Base-by-base conservation (phyloP, 768 basidiomycete genomes). In the Paxillus involutus region DNA sequence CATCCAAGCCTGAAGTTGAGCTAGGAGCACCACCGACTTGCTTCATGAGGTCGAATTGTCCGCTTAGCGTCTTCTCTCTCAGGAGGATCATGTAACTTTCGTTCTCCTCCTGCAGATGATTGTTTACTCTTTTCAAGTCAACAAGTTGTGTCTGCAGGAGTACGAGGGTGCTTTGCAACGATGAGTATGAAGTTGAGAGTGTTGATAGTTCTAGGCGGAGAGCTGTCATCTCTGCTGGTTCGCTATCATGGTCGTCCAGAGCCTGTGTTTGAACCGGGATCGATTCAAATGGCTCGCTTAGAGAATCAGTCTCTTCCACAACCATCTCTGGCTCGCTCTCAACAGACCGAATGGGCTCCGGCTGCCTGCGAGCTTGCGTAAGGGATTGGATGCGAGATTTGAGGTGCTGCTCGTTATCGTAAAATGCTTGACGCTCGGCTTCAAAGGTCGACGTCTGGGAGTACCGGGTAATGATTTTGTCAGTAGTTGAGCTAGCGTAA, bases 11-110 rank as follows among this genome's bases (percentile, higher is more conserved):
- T 4, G 76, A 78, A 14, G 73, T 69, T 39, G 66, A 71, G 17
- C 70, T 69, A n/a, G 66, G 67, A 47, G 70, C 72, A 42, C 75
- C 80, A 40, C 81, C 83, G 33, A 88, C 85, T 69, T 86, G 83
- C 61, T 78, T 84, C 67, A 85, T 75, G 57, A 91, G 74, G 67
- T 92, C 87, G 67, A 89, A 91, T 62, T 91, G 89, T 4, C 96
- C 96, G 59, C 80, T 94, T 42, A 98, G 71, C 0, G 97, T 98
- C 75, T 83, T 87, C 73, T 98, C 95, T 57, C 91, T 79, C 24
- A 98, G 74, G 37, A 99, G 80, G 57, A 95, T 91, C 81, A 96
- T 93, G 75, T 94, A 99, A 47, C 91, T 91, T 72, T 97, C 94
- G 69, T 98, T 99, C 62, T 98, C 95, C 70, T 98, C 94, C 71